Conservation (phyloP, 2,329 filamentous ascomycete species). For the Arthrinium phaeospermum region DNA sequence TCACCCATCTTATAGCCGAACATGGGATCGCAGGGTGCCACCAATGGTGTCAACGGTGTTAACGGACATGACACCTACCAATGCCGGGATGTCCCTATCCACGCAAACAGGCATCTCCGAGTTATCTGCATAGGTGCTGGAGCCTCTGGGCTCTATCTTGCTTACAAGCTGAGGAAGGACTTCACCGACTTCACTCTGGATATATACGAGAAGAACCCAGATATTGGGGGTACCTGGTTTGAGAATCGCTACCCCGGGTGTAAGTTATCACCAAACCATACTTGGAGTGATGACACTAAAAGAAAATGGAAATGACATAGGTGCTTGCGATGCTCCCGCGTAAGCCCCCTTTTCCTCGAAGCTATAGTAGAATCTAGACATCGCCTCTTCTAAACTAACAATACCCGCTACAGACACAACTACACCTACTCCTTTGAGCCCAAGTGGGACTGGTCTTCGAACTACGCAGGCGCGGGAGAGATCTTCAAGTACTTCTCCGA, state of each 20-base stretch:
- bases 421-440: constrained; percentile 28
- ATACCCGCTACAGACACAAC: constrained; percentile 13
- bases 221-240: constrained; percentile 63
- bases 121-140: constrained; percentile 53
- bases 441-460: constrained; percentile 27
- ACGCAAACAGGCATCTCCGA: constrained; percentile 38
- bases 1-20: no score
- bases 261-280: constrained; percentile 40
- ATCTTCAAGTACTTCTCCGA: constrained; percentile 27
- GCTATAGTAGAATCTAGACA: no score
- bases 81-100: background rate
- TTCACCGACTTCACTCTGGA: constrained; percentile 50
- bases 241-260: constrained; percentile 66
- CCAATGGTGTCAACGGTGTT: background rate
- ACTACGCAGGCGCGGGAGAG: constrained; percentile 25
- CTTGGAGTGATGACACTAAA: background rate
- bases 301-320: background rate
- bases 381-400: background rate
- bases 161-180: constrained; percentile 49
- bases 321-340: background rate
- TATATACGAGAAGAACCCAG: constrained; percentile 62
- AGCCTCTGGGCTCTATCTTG: constrained; percentile 51
- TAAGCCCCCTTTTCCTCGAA: background rate
- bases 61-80: background rate
- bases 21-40: background rate